Conservation (phyloP, 306 rosid genomes). For the Vicia villosa region DNA sequence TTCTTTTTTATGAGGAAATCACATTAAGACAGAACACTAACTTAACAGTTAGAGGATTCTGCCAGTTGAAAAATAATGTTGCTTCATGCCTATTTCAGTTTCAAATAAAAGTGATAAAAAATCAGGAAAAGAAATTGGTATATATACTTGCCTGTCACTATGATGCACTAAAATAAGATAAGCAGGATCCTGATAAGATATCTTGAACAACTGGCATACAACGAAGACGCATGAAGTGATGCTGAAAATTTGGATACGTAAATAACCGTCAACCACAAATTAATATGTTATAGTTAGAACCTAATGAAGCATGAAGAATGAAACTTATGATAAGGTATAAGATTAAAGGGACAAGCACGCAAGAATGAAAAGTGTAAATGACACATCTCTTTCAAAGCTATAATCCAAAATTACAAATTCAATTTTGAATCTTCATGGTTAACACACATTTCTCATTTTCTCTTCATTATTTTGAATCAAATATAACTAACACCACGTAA, state of each 20-base stretch:
- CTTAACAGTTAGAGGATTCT: conserved; percentile 10
- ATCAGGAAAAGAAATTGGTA: conserved; percentile 11
- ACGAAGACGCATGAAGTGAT: conserved; percentile 61
- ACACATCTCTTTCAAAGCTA: not conserved
- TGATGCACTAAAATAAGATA: conserved; percentile 55
- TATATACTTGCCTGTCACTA: conserved; percentile 63
- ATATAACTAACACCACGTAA: not conserved
- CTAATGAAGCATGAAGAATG: not conserved
- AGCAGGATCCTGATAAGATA: conserved; percentile 67
- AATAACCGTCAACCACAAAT: conserved; percentile 30
- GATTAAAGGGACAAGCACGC: conserved; percentile 1
- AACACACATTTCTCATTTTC: not conserved
- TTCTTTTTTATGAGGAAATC: not conserved
- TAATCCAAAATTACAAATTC: not conserved
- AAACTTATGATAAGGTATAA: not conserved
- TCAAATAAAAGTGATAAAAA: conserved; percentile 11
- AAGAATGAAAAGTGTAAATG: not conserved
- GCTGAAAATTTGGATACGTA: conserved; percentile 49
- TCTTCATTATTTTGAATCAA: not conserved
- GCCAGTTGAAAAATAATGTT: not conserved
- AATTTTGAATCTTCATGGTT: not conserved
- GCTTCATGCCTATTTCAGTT: not conserved
- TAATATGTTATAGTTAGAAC: conserved; percentile 1
- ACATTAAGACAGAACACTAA: conserved; percentile 10
- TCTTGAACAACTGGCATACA: conserved; percentile 59